A percentile compares a stretch with the other conserved stretches of the same genome.
Evolutionary conservation across 192 early-diverging fungal species (phyloP).

Genomic region (Umbelopsis isabellina): DNA sequence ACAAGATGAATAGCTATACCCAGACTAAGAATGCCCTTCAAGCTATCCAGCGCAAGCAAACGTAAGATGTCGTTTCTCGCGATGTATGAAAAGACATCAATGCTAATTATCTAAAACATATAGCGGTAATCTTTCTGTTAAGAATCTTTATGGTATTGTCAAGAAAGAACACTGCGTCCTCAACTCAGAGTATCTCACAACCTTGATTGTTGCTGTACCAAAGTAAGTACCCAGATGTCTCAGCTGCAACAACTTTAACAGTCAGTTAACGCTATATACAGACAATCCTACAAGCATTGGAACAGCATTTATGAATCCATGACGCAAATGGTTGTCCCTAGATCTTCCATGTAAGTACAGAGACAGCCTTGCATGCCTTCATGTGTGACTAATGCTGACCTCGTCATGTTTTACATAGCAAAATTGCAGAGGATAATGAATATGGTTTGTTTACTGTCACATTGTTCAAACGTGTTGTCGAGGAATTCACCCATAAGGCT

Average conservation of each 20-base stretch:
- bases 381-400: neutral
- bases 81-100: conserved; percentile 8
- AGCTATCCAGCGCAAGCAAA: conserved; percentile 82
- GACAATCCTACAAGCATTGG: conserved; percentile 80
- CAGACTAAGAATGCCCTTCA: conserved; percentile 81
- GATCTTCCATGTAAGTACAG: conserved; percentile 77
- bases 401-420: conserved; percentile 41
- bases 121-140: conserved; percentile 89
- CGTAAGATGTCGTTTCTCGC: conserved; percentile 48
- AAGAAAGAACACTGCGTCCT: conserved; percentile 90
- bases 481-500: conserved; percentile 90
- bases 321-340: conserved; percentile 94
- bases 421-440: conserved; percentile 95
- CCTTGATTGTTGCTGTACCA: conserved; percentile 93
- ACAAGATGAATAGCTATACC: conserved; percentile 86
- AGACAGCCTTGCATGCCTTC: neutral
- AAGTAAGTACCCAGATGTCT: conserved; percentile 53
- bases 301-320: conserved; percentile 84
- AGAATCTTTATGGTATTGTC: conserved; percentile 84
- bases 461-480: conserved; percentile 84
- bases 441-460: conserved; percentile 91
- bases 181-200: conserved; percentile 94
- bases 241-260: neutral
- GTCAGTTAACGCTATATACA: neutral
- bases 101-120: conserved; percentile 2